A percentile compares a stretch with the other conserved stretches of the same genome.
Evolutionary conservation across 345 rosid genomes (phyloP).

Genomic region (Euphorbia tirucalli): DNA sequence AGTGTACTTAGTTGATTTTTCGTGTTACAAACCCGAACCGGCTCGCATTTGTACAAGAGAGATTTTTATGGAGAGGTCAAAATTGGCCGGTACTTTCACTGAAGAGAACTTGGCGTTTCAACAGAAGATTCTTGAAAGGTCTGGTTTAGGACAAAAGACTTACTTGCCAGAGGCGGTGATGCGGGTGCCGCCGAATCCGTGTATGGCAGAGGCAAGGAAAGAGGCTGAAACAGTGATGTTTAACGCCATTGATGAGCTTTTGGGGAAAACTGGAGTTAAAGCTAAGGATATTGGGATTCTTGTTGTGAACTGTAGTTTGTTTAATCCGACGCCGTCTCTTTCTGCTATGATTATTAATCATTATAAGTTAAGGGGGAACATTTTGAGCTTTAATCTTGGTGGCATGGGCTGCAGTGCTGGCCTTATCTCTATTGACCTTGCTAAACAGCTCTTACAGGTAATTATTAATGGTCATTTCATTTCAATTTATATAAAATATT

Average conservation of each 20-base stretch:
- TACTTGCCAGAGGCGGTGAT: slow-evolving; percentile 71
- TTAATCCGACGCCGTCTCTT: slow-evolving; percentile 63
- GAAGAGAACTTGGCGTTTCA: slow-evolving; percentile 70
- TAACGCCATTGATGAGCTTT: slow-evolving; percentile 55
- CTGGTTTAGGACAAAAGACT: slow-evolving; percentile 75
- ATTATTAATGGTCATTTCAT: too few species aligned
- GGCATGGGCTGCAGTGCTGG: slow-evolving; percentile 85
- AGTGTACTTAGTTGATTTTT: slow-evolving; percentile 61
- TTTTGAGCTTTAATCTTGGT: slow-evolving; percentile 59
- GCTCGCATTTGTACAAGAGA: slow-evolving; percentile 45
- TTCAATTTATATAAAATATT: too few species aligned
- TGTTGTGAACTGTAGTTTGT: slow-evolving; percentile 65
- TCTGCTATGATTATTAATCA: slow-evolving; percentile 67
- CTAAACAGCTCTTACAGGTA: slow-evolving; percentile 65
- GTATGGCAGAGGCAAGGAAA: slow-evolving; percentile 61
- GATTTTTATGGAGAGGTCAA: slow-evolving; percentile 45
- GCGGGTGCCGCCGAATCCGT: slow-evolving; percentile 50
- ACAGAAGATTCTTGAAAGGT: slow-evolving; percentile 75
- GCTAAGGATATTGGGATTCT: slow-evolving; percentile 62
- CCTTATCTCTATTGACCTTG: slow-evolving; percentile 63
- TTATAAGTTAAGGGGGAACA: slow-evolving; percentile 69
- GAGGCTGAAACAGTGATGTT: slow-evolving; percentile 70
- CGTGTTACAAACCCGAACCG: slow-evolving; percentile 56
- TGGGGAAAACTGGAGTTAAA: slow-evolving; percentile 57
- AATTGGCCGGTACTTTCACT: slow-evolving; percentile 38